A percentile compares a stretch with the other conserved stretches of the same genome.
These are phyloP conservation scores for Lanmaoa rubissima DNA, from an alignment of 768 basidiomycete species.

Conservation along the genomic window DNA sequence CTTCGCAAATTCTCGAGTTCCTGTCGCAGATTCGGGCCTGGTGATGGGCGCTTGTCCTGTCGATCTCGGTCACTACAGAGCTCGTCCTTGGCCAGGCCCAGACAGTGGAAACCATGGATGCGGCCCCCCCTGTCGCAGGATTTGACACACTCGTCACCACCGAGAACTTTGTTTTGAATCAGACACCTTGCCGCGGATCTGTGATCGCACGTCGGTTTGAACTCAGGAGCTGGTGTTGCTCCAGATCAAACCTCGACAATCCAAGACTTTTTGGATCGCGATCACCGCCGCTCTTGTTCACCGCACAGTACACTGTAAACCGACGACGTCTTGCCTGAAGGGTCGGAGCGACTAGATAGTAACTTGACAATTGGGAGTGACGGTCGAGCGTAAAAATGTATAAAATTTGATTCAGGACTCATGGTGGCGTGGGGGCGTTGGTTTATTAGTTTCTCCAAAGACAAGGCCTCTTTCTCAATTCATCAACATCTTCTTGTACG, in stretches of 20 bases:
- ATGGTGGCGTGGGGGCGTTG: constrained; percentile 36
- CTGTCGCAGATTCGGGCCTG: neutral
- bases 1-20: constrained; percentile 5
- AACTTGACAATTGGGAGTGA: no score
- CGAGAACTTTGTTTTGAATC: neutral
- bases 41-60: neutral
- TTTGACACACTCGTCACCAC: neutral
- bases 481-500: constrained; percentile 20
- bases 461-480: constrained; percentile 1
- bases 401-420: constrained; percentile 16
- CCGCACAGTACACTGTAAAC: no score
- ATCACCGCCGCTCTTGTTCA: constrained; percentile 7
- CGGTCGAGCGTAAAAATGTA: neutral
- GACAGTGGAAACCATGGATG: no score
- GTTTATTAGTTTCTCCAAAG: constrained; percentile 16
- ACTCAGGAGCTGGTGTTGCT: neutral
- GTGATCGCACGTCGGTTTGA: neutral
- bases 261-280: neutral
- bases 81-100: no score
- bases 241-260: neutral
- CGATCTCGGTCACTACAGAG: neutral
- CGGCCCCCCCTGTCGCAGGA: neutral
- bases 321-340: no score
- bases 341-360: neutral
- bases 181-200: neutral